These are phyloP conservation scores for Pyrenophora tritici-repentis DNA, from an alignment of 2,329 filamentous ascomycete species.

Conservation along the genomic window DNA sequence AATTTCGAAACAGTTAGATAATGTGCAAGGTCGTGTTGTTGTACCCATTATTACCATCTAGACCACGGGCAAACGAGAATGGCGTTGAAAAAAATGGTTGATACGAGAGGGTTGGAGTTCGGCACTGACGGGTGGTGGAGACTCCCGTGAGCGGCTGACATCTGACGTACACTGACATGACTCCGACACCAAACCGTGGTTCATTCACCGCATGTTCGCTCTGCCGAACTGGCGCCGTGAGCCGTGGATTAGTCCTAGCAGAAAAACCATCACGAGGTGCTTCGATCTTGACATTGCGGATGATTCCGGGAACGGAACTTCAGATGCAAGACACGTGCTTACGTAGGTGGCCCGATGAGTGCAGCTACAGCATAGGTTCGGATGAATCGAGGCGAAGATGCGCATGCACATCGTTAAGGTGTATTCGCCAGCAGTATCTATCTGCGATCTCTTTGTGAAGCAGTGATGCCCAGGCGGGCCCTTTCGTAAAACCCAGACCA, in stretches of 20 bases:
- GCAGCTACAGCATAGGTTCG: not conserved
- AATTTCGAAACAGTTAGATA: not conserved
- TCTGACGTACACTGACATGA: constrained; percentile 7
- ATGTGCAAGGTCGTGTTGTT: not conserved
- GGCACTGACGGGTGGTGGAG: constrained; percentile 4
- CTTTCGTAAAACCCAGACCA: constrained; percentile 1
- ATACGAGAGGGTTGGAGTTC: constrained; percentile 1
- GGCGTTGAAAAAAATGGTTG: not conserved
- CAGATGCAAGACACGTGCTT: not conserved
- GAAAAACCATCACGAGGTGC: not conserved
- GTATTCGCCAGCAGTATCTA: constrained; percentile 8
- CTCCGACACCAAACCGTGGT: constrained; percentile 11
- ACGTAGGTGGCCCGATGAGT: not conserved
- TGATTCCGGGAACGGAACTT: not conserved
- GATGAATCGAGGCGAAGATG: not conserved
- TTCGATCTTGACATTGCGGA: not conserved
- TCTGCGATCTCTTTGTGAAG: constrained; percentile 1
- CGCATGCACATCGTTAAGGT: not conserved
- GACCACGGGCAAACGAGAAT: constrained; percentile 4
- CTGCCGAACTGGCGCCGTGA: constrained; percentile 7
- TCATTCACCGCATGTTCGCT: constrained; percentile 15
- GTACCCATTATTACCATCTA: not conserved
- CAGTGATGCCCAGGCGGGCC: not conserved
- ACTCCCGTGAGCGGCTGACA: constrained; percentile 5
- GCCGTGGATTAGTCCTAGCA: not conserved